Base-by-base conservation (phyloP, 805 yeast species). In the Saccharomycopsis fibuligera region DNA sequence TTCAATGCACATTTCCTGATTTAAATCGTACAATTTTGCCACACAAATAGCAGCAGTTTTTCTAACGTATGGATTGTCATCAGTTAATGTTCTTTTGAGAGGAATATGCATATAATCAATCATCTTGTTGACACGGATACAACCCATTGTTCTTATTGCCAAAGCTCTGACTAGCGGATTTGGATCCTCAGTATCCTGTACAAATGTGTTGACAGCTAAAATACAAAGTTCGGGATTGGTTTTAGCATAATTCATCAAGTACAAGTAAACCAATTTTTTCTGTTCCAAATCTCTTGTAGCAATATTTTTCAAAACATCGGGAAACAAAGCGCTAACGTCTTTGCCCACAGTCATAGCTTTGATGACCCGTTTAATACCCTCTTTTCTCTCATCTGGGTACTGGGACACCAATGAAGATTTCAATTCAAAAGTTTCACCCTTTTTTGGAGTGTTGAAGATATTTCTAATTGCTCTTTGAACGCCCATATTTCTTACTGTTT, bases 271-370 rank as follows among this genome's bases (percentile, higher is more conserved):
- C 66, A 93, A 75, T 65, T 93, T 93, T 76, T 93, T 93, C 69
- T 93, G 97, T 59, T 93, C 96, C 53, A 93, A 70, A 65, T 93
- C 99, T 60, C 86, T 91, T 1, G 99, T 93, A 47, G 99, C 97
- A 57, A 93, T 85, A 67, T 93, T 93, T 68, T 93, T 95, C 64
- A 93, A 72, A 24, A 93, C 95, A 65, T 93, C 98, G 1, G 99
- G 99, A 59, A 93, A 93, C 48, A 93, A 71, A 1, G 95, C 79
- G 17, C 96, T 86, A 22, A 93, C 98, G 64, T 93, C 99, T 62
- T 93, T 93, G 9, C 98, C 98, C 27, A 89, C 78, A 0, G 99
- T 93, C 99, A 93, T 93, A 51, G 96, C 98, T 50, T 93, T 95
- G 61, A 93, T 93, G 19, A 95, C 96, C 51, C 96, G 77, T 67